Evolutionary conservation across 2,329 filamentous ascomycete species (phyloP).

Genomic region (Thermothelomyces thermophilus): DNA sequence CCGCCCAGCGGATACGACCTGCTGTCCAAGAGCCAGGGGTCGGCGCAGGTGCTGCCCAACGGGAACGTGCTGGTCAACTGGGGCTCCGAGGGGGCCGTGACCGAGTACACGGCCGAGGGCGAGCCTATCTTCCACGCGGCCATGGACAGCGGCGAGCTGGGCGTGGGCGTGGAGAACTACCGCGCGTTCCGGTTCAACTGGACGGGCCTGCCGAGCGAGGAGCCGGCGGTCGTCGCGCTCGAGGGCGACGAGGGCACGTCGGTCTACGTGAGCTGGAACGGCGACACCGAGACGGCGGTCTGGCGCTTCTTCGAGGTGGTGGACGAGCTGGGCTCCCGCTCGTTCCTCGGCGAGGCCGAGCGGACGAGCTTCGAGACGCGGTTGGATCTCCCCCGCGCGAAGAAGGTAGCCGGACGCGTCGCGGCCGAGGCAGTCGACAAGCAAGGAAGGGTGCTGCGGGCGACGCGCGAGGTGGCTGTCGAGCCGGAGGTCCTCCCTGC

Average conservation of each 20-base stretch:
- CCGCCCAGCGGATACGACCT: constrained; percentile 30
- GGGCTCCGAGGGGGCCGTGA: constrained; percentile 45
- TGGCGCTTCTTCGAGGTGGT: constrained; percentile 23
- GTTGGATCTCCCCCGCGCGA: constrained; percentile 13
- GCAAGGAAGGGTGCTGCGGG: constrained; percentile 14
- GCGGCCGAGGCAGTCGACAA: constrained; percentile 19
- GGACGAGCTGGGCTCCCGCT: constrained; percentile 12
- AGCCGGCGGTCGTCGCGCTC: constrained; percentile 27
- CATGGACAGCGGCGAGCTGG: constrained; percentile 34
- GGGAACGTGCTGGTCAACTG: constrained; percentile 51
- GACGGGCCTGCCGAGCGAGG: constrained; percentile 40
- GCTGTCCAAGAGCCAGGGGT: constrained; percentile 31
- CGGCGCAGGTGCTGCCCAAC: constrained; percentile 47
- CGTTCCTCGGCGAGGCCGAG: constrained; percentile 18
- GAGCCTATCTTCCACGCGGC: constrained; percentile 47
- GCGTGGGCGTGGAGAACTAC: constrained; percentile 43
- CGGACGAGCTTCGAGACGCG: constrained; percentile 21
- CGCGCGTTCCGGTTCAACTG: constrained; percentile 49
- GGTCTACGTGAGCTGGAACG: constrained; percentile 40
- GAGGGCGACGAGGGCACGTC: constrained; percentile 20
- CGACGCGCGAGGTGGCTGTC: constrained; percentile 12
- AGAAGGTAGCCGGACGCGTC: constrained; percentile 11
- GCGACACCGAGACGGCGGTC: constrained; percentile 33
- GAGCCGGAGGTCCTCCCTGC: constrained; percentile 19
- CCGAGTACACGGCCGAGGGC: constrained; percentile 42